Conservation (phyloP, 106 monocot species). For the Alisma plantagoaquatica region DNA sequence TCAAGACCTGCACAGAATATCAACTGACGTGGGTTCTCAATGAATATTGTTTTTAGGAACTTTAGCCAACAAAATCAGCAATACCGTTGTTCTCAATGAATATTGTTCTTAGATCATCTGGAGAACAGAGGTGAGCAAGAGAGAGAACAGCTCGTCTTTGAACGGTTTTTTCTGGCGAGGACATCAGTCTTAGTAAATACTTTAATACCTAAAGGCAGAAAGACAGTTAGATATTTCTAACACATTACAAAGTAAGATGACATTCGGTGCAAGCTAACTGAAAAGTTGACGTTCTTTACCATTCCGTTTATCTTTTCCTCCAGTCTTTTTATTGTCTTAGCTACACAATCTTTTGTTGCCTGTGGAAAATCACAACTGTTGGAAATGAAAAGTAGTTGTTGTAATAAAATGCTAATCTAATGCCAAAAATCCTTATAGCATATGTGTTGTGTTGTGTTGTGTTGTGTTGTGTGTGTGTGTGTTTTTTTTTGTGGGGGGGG, state of each 20-base stretch:
- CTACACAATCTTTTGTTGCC: conserved; percentile 99
- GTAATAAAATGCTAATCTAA: not conserved
- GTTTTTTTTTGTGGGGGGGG: too few species aligned
- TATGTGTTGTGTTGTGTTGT: too few species aligned
- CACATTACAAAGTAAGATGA: too few species aligned
- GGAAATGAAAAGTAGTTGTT: not conserved
- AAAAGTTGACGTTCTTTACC: conserved; percentile 42
- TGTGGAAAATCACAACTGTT: conserved; percentile 2
- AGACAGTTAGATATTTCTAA: not conserved
- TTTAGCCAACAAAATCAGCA: not conserved
- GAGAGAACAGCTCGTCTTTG: conserved; percentile 80
- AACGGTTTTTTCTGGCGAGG: conserved; percentile 64
- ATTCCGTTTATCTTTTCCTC: conserved; percentile 93
- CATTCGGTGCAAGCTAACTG: too few species aligned
- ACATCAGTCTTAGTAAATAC: conserved; percentile 88
- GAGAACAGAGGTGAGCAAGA: conserved; percentile 88
- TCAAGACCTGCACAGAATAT: conserved; percentile 56
- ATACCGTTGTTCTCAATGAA: conserved; percentile 92
- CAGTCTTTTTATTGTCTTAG: conserved; percentile 96
- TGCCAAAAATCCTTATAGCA: too few species aligned
- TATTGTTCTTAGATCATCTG: conserved; percentile 78
- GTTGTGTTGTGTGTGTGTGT: too few species aligned
- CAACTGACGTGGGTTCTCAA: conserved; percentile 68
- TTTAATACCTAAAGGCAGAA: conserved; percentile 59
- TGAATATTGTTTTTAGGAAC: conserved; percentile 80